These are phyloP conservation scores for Penicillium soppii DNA, from an alignment of 495 filamentous ascomycete genomes.

Conservation along the genomic window DNA sequence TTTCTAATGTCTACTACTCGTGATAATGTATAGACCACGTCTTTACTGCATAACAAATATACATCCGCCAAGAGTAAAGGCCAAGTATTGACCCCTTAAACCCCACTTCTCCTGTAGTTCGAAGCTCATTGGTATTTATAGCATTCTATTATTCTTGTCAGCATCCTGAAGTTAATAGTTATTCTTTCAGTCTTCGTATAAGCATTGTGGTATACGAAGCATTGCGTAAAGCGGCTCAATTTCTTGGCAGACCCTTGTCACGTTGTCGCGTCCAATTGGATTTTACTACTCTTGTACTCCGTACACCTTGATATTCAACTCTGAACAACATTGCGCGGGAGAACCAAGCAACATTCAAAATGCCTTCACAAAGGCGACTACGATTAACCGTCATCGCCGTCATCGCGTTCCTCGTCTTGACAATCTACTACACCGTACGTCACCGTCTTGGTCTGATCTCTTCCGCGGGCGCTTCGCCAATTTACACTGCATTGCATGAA, in stretches of 20 bases:
- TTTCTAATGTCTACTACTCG: background rate
- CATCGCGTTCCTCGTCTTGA: conserved; percentile 54
- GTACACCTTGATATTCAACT: background rate
- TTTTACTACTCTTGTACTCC: too few species aligned
- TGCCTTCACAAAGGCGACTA: conserved; percentile 72
- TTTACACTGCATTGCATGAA: too few species aligned
- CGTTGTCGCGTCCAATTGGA: conserved; percentile 2
- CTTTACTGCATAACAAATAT: too few species aligned
- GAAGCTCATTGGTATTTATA: too few species aligned
- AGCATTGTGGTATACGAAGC: too few species aligned
- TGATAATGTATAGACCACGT: too few species aligned
- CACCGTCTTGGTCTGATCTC: too few species aligned
- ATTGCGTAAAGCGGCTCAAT: background rate
- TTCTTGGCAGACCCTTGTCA: background rate
- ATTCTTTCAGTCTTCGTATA: too few species aligned
- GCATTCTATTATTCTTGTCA: too few species aligned
- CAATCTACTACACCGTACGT: conserved; percentile 62
- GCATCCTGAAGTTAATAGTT: too few species aligned
- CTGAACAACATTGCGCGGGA: background rate
- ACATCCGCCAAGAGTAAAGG: background rate
- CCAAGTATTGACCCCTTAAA: background rate
- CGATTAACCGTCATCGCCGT: conserved; percentile 58
- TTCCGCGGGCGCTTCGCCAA: background rate
- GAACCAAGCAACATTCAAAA: conserved; percentile 34
- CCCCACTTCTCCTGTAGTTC: background rate